A percentile compares a stretch with the other conserved stretches of the same genome.
Conservation (phyloP, 2,329 filamentous ascomycete genomes). For the Penicillium sp. region DNA sequence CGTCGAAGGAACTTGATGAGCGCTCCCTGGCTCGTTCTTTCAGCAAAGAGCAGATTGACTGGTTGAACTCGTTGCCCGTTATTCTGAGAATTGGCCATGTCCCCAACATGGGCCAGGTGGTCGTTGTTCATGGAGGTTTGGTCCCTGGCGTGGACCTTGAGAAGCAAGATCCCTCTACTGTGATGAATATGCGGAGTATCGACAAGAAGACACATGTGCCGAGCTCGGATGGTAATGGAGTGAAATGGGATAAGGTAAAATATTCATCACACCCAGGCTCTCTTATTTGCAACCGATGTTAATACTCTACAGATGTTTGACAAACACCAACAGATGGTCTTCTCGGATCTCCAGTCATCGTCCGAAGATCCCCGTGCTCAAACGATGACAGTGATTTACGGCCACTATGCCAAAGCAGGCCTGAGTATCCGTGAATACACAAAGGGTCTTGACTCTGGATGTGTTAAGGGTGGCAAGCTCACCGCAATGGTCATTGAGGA, state of each 20-base stretch:
- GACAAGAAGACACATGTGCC: constrained; percentile 61
- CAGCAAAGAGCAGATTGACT: constrained; percentile 61
- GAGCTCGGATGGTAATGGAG: constrained; percentile 52
- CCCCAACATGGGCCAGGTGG: constrained; percentile 59
- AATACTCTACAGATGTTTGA: constrained; percentile 49
- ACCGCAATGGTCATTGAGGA: constrained; percentile 74
- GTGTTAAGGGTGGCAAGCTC: constrained; percentile 71
- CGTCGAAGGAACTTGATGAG: constrained; percentile 35
- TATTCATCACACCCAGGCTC: background rate
- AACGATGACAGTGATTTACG: constrained; percentile 74
- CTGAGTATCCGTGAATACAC: constrained; percentile 67
- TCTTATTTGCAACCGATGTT: constrained; percentile 1
- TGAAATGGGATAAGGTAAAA: constrained; percentile 63
- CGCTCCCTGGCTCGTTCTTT: constrained; percentile 58
- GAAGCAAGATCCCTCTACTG: constrained; percentile 71
- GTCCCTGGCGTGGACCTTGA: constrained; percentile 70
- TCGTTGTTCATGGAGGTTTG: constrained; percentile 82
- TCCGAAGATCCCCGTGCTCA: constrained; percentile 21
- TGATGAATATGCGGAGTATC: constrained; percentile 90
- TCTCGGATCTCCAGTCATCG: constrained; percentile 18
- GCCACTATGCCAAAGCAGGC: constrained; percentile 76
- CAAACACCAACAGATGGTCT: constrained; percentile 41
- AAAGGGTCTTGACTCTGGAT: constrained; percentile 82
- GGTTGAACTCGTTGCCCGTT: constrained; percentile 71
- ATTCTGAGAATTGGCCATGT: constrained; percentile 71